Conservation (phyloP, 179 eudicot genomes). For the Beta macrorhiza region DNA sequence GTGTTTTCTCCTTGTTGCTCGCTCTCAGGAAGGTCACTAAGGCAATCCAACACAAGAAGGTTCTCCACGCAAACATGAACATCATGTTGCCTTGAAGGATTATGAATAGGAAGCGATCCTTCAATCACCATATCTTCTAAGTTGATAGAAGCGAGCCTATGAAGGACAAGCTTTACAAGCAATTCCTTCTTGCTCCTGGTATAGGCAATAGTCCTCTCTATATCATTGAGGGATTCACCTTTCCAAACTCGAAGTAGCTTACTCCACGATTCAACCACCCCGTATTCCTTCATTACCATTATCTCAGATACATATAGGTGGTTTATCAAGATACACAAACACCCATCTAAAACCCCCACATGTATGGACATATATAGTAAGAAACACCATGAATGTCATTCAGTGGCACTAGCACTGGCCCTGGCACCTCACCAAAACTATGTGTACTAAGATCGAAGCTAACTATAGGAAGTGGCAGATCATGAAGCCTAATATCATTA, state of each 20-base stretch:
- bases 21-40: background rate
- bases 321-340: conserved; percentile 16
- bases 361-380: background rate
- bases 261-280: conserved; percentile 26
- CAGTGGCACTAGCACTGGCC: background rate
- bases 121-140: conserved; percentile 18
- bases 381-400: background rate
- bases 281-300: conserved; percentile 24
- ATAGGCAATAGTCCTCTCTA: conserved; percentile 15
- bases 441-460: conserved; percentile 15
- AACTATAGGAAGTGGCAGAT: conserved; percentile 5
- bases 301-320: background rate
- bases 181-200: conserved; percentile 14
- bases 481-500: background rate
- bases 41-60: conserved; percentile 20
- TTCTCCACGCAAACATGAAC: conserved; percentile 27
- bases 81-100: background rate
- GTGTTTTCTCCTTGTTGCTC: conserved; percentile 4
- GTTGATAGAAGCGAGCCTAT: conserved; percentile 1
- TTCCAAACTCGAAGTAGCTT: conserved; percentile 8
- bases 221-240: background rate
- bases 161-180: conserved; percentile 4
- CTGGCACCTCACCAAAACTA: background rate
- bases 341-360: conserved; percentile 24
- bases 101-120: background rate